phyloP scores from a whole-genome alignment of 148 eudicot species.

The Pharnaceum exiguum region DNA sequence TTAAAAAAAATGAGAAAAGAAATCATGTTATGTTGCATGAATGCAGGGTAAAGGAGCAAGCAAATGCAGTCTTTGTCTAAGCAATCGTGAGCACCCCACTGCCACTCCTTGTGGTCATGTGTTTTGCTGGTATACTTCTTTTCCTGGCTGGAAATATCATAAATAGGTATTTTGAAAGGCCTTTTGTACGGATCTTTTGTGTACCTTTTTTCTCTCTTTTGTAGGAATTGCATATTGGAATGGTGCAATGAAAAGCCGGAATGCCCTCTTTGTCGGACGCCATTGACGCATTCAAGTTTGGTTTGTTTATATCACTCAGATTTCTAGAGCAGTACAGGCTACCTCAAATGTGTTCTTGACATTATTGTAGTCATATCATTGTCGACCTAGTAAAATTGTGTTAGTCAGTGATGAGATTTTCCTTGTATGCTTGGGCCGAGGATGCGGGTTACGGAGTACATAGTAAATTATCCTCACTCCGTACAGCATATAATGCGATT shows the following conservation, averaged over 20 bases:
- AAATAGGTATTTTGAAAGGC: neutral
- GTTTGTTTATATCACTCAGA: slow-evolving; percentile 96
- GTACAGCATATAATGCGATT: too few relatives aligned
- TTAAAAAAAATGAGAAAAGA: too few relatives aligned
- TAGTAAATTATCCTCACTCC: too few relatives aligned
- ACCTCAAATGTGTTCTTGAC: neutral
- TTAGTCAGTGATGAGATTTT: too few relatives aligned
- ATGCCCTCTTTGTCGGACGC: slow-evolving; percentile 96
- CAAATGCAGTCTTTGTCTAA: slow-evolving; percentile 94
- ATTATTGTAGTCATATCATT: too few relatives aligned
- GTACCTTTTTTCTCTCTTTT: neutral
- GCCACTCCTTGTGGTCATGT: slow-evolving; percentile 99
- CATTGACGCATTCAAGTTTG: slow-evolving; percentile 81
- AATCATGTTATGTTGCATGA: neutral
- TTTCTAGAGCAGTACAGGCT: slow-evolving; percentile 32
- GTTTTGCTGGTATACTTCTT: slow-evolving; percentile 79
- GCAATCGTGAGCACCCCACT: slow-evolving; percentile 88
- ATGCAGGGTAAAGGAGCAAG: slow-evolving; percentile 53
- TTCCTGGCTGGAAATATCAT: neutral
- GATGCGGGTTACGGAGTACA: too few relatives aligned
- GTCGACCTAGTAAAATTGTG: too few relatives aligned
- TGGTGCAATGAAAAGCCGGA: slow-evolving; percentile 99
- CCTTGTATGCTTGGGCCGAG: too few relatives aligned
- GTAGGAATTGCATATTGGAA: slow-evolving; percentile 98
- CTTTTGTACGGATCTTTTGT: neutral